Evolutionary conservation across 1,284 basidiomycete species (phyloP), one percentile per base, ranked within the genome.

Genomic region (Marasmius fiardii): DNA sequence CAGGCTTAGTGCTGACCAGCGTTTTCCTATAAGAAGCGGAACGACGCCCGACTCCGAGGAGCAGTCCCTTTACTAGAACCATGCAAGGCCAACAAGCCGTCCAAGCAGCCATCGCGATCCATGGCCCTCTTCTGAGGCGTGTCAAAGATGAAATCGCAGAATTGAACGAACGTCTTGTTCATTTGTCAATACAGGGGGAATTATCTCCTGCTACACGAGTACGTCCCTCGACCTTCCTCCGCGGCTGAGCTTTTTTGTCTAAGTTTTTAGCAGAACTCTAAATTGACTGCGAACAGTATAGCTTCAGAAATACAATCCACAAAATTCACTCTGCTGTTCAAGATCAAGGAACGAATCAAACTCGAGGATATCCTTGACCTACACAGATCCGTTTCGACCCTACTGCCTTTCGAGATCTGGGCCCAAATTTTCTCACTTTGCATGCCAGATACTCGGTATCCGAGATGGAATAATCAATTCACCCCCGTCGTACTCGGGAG

Each of bases 371-470:
- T 49, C 4, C 23, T 49, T 8, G 18, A 16, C 45, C n/a, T 49
- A 14, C 47, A 49, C 26, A 49, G 26, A 49, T 33, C 47, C 5
- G 26, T 49, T 20, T 26, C 31, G 18, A 28, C 47, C 24, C 31
- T 49, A 12, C 7, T 49, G 24, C 47, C 47, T 14, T 35, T 51
- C 23, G 57, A 58, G 37, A 31, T 58, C 23, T 47, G 63, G 28
- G 62, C 60, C 37, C 58, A 63, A 39, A 65, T 68, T n/a, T 67
- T 68, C 55, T 51, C 60, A 24, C 51, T 61, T 23, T 68, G 64
- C 55, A 47, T 66, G 23, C 62, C 62, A 8, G 52, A 53, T 11
- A 61, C 63, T n/a, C 57, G 58, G 20, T 67, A 64, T 35, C 58
- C 65, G 21, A 45, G 49, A 10, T 64, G 65, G 31, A 48, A 61